Evolutionary conservation across 768 basidiomycete species (phyloP).

Genomic region (Galerina marginata): DNA sequence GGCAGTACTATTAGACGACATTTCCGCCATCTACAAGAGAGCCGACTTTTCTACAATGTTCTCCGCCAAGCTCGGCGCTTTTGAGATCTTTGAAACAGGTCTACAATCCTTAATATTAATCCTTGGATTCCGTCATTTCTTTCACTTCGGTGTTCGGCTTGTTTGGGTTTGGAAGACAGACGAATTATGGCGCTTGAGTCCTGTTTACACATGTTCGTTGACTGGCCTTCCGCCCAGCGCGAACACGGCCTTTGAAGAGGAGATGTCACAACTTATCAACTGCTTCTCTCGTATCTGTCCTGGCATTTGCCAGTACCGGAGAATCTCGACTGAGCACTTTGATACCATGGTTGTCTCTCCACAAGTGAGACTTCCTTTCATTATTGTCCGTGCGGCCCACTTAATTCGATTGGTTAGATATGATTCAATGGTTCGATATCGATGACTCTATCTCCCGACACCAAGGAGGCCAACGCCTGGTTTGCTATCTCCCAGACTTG

Average conservation of each 20-base stretch:
- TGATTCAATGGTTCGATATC: conserved; percentile 35
- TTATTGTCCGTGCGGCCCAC: background rate
- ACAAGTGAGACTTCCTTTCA: conserved; percentile 10
- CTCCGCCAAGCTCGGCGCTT: conserved; percentile 33
- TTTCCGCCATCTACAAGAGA: conserved; percentile 35
- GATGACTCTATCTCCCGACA: conserved; percentile 37
- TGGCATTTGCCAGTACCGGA: conserved; percentile 26
- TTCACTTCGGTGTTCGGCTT: conserved; percentile 37
- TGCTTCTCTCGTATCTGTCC: conserved; percentile 39
- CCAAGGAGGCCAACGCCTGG: conserved; percentile 22
- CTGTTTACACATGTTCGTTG: background rate
- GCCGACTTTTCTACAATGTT: conserved; percentile 34
- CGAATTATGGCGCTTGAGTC: conserved; percentile 41
- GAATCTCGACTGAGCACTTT: conserved; percentile 12
- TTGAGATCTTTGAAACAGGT: conserved; percentile 29
- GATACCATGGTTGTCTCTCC: conserved; percentile 19
- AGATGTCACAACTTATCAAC: conserved; percentile 28
- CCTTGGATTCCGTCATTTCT: conserved; percentile 41
- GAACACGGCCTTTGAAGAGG: conserved; percentile 36
- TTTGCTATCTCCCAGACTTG: conserved; percentile 38
- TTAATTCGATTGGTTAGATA: conserved; percentile 22
- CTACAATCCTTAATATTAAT: conserved; percentile 28
- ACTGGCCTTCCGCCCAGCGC: conserved; percentile 27
- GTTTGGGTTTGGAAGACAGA: conserved; percentile 43
- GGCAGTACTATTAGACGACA: conserved; percentile 34